Evolutionary conservation across 177 flowering plant species (phyloP), one percentile per base, ranked within the genome.

Genomic region (Vitis hybrid): DNA sequence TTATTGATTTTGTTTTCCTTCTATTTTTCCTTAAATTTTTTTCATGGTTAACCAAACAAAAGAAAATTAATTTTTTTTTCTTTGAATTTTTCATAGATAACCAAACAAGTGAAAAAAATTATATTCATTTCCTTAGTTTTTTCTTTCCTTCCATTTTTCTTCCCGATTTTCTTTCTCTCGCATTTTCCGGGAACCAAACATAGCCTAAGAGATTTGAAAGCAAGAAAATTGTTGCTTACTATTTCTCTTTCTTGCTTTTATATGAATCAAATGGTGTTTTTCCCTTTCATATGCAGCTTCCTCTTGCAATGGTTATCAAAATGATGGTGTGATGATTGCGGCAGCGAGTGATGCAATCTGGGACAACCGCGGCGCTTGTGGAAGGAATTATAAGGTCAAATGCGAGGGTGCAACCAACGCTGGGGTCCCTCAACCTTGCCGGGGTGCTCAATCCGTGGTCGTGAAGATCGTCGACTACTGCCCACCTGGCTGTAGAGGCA

Each of bases 341-440:
- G 72, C 72, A 3, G 75, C 75, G 0, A 72, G 73, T 16, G 65
- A 64, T 19, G 55, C 64, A 10, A 29, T 76, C 12, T 72, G 60
- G 66, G 51, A 67, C 33, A 68, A 68, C 26, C 15, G 72, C 16
- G 65, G 45, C 11, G 75, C 68, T 7, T 68, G 78, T n/a, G 75
- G 75, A 10, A 76, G 51, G n/a, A 56, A 16, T 58, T 72, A 67
- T 20, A 5, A 29, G 1, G 72, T 76, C 26, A 62, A 19, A 8
- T 76, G 78, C 68, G 52, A 55, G 5, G 71, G 78, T 2, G 29
- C 50, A 1, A 75, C 72, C 29, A 71, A 75, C 52, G 55, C n/a
- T 26, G 66, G 56, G 3, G 65, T 26, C 11, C 71, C 74, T 31
- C 72, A 73, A 2, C 65, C 75, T 10, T 76, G 78, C 64, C 31